Evolutionary conservation across 768 basidiomycete species (phyloP), one percentile per base, ranked within the genome.

Genomic region (Naganishia antarctica): DNA sequence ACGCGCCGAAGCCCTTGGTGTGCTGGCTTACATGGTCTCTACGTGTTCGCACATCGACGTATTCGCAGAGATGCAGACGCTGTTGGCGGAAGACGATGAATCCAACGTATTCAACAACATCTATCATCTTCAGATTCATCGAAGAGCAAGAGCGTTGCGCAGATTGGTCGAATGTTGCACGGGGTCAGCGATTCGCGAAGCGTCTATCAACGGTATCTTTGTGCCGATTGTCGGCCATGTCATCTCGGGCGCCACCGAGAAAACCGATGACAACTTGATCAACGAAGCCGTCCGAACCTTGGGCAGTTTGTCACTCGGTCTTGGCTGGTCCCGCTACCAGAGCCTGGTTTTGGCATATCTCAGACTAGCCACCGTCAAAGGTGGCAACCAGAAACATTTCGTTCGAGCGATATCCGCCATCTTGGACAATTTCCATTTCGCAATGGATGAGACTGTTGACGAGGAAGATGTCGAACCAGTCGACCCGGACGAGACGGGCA

Each of bases 81-180:
- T 98, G 7, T 82, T 97, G 32, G 90, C 89, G 8, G 85, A 82
- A 18, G 93, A 90, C 0, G 92, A 98, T 73, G 94, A 99, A 76
- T 91, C 91, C 32, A 92, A 88, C 73, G 93, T 98, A 80, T 98
- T 99, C 83, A 87, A 87, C 81, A 99, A 99, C 76, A 85, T 97
- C 50, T 84, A 88, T 60, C 96, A 99, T 73, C 84, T 98, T 46
- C 96, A 99, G 78, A 79, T 87, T 2, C 93, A 97, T 76, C 85
- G 93, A 67, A 86, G 94, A 25, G 85, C 86, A 1, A 80, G 94
- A 65, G 93, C 94, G 2, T 81, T 96, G 29, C 84, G 89, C 15
- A 82, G 91, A n/a, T 83, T 97, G 21, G 85, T 84, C 5, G 91
- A 92, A 58, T 82, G 85, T 61, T 87, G 86, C 66, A 83, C 85